Conservation (phyloP, 2,329 filamentous ascomycete species). For the Neurospora crassa region DNA sequence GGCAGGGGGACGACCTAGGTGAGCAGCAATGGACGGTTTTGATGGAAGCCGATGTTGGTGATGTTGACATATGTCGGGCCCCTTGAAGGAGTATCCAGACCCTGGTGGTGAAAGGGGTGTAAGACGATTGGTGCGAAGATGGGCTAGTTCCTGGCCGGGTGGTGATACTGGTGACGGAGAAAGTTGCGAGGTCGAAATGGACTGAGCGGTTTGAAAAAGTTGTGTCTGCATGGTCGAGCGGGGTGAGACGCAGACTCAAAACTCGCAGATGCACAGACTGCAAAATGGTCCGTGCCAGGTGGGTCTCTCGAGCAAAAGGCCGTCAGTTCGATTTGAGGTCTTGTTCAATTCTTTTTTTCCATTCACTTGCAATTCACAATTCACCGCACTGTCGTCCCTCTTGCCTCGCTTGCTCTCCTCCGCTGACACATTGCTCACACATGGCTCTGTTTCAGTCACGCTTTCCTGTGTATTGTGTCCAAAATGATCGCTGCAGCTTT, state of each 20-base stretch:
- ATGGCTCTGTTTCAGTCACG: too few species aligned
- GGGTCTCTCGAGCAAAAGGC: not conserved
- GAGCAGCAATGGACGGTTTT: not conserved
- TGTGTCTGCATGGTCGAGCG: constrained; percentile 13
- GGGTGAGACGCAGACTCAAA: constrained; percentile 8
- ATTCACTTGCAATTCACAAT: not conserved
- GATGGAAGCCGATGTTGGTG: not conserved
- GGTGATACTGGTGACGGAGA: constrained; percentile 17
- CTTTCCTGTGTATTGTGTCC: not conserved
- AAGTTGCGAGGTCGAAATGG: constrained; percentile 2
- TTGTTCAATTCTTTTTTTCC: not conserved
- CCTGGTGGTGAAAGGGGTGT: constrained; percentile 10
- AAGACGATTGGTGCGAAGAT: constrained; percentile 17
- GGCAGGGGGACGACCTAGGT: not conserved
- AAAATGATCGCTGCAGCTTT: not conserved
- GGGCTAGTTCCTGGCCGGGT: constrained; percentile 1
- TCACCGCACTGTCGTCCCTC: not conserved
- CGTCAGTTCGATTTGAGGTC: not conserved
- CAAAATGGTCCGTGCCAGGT: not conserved
- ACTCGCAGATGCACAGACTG: not conserved
- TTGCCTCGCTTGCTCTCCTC: not conserved
- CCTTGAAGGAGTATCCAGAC: not conserved
- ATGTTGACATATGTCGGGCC: not conserved
- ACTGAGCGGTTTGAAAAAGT: constrained; percentile 10
- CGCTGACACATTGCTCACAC: too few species aligned